phyloP scores from a whole-genome alignment of 2,329 filamentous ascomycete genomes.

The Aureobasidium sp. region DNA sequence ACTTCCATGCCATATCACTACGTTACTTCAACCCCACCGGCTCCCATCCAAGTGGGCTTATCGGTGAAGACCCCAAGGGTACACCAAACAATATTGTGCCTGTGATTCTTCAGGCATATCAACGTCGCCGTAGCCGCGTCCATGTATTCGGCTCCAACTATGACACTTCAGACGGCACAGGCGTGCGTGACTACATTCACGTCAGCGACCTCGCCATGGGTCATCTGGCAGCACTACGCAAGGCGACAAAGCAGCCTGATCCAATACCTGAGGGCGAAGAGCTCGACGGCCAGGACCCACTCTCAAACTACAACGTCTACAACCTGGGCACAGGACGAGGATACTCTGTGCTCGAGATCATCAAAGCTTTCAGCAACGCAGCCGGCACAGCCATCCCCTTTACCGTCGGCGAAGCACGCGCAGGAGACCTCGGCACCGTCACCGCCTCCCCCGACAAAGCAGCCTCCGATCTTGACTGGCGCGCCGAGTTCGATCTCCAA shows the following conservation, averaged over 20 bases:
- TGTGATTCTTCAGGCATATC: conserved; percentile 37
- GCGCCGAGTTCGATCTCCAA: conserved; percentile 29
- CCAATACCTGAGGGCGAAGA: not conserved
- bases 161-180: conserved; percentile 58
- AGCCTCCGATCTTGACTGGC: conserved; percentile 34
- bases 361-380: conserved; percentile 33
- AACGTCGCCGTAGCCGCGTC: conserved; percentile 41
- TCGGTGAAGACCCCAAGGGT: conserved; percentile 58
- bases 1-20: conserved; percentile 57
- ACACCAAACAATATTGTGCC: conserved; percentile 59
- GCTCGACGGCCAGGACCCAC: not conserved
- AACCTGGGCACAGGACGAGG: conserved; percentile 39
- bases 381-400: conserved; percentile 31
- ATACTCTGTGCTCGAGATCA: conserved; percentile 38
- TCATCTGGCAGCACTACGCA: conserved; percentile 53
- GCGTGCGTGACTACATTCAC: conserved; percentile 62
- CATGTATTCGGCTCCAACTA: conserved; percentile 59
- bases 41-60: conserved; percentile 55
- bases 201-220: conserved; percentile 58
- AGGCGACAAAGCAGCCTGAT: conserved; percentile 25
- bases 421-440: conserved; percentile 37
- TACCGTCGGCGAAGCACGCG: conserved; percentile 31
- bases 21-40: conserved; percentile 64
- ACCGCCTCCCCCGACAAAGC: conserved; percentile 34
- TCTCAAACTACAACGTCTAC: conserved; percentile 24